Percentiles rank a stretch among this genome's conserved stretches.
Evolutionary conservation across 495 filamentous ascomycete genomes (phyloP).

Genomic region (Emericellopsis terricola): DNA sequence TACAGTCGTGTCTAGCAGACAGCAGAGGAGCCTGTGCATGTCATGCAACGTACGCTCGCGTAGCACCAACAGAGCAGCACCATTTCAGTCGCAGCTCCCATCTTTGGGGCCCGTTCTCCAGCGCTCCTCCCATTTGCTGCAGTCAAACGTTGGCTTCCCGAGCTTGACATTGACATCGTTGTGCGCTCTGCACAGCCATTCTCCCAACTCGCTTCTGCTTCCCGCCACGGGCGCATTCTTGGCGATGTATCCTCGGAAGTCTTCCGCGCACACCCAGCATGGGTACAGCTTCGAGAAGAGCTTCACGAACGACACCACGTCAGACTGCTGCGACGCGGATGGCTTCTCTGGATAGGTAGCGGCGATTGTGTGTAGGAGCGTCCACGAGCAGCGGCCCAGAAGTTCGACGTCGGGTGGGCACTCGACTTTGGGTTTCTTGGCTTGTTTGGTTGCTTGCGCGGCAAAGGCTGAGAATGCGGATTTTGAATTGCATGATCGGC

Average conservation of each 20-base stretch:
- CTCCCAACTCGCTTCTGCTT: constrained; percentile 58
- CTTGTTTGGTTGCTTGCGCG: constrained; percentile 45
- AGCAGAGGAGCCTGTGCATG: too few species aligned
- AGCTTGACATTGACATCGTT: constrained; percentile 93
- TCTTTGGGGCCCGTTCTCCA: constrained; percentile 92
- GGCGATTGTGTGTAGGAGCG: constrained; percentile 75
- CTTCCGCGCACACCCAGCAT: constrained; percentile 87
- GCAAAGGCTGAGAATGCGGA: constrained; percentile 41
- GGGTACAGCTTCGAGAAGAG: constrained; percentile 77
- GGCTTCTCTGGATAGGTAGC: constrained; percentile 66
- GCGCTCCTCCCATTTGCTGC: constrained; percentile 76
- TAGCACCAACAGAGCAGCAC: not conserved
- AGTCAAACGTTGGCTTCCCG: constrained; percentile 86
- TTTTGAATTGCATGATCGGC: too few species aligned
- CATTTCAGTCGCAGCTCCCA: constrained; percentile 36
- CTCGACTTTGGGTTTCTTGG: constrained; percentile 31
- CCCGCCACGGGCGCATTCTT: constrained; percentile 51
- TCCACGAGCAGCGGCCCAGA: constrained; percentile 81
- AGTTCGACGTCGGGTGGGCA: constrained; percentile 70
- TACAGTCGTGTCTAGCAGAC: too few species aligned
- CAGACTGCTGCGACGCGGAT: constrained; percentile 42
- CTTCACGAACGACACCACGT: constrained; percentile 61
- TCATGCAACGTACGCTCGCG: not conserved
- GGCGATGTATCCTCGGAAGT: constrained; percentile 71
- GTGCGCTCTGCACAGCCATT: constrained; percentile 94